These are phyloP conservation scores for Delitschia confertaspora DNA, from an alignment of 495 filamentous ascomycete genomes.

Conservation along the genomic window DNA sequence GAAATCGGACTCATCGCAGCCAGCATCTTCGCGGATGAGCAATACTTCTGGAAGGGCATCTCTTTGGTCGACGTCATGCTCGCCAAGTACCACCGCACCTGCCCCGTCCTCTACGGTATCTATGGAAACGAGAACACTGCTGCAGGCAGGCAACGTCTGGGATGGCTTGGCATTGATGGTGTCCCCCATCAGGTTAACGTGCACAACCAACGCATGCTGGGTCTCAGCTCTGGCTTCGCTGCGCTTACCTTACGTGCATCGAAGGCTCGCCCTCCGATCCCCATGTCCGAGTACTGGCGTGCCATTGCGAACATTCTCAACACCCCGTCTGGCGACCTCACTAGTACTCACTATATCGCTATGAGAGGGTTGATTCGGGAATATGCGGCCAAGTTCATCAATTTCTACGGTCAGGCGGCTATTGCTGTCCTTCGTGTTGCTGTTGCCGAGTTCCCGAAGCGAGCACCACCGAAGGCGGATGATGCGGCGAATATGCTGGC, in stretches of 20 bases:
- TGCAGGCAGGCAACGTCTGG: conserved; percentile 56
- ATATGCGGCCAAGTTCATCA: conserved; percentile 60
- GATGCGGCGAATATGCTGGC: conserved; percentile 35
- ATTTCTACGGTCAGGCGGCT: conserved; percentile 66
- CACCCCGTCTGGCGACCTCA: conserved; percentile 55
- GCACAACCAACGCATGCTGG: conserved; percentile 75
- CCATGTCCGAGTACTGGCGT: conserved; percentile 71
- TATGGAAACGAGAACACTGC: conserved; percentile 66
- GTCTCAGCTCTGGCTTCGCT: conserved; percentile 74
- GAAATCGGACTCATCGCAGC: conserved; percentile 70
- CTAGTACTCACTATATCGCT: conserved; percentile 68
- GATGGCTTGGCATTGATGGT: conserved; percentile 55
- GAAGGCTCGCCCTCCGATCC: conserved; percentile 66
- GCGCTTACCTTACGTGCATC: conserved; percentile 77
- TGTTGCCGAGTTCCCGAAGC: conserved; percentile 58
- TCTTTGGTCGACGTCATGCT: conserved; percentile 78
- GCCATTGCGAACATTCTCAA: conserved; percentile 63
- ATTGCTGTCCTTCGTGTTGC: conserved; percentile 54
- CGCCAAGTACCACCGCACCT: conserved; percentile 72
- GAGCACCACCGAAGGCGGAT: conserved; percentile 27
- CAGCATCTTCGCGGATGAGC: conserved; percentile 59
- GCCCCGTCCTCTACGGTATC: conserved; percentile 82
- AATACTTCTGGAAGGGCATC: conserved; percentile 59
- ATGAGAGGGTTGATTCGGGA: conserved; percentile 68
- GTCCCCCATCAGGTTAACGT: conserved; percentile 54